A percentile compares a stretch with the other conserved stretches of the same genome.
These are phyloP conservation scores for Pleurotus djamor DNA, from an alignment of 768 basidiomycete genomes.

Conservation along the genomic window DNA sequence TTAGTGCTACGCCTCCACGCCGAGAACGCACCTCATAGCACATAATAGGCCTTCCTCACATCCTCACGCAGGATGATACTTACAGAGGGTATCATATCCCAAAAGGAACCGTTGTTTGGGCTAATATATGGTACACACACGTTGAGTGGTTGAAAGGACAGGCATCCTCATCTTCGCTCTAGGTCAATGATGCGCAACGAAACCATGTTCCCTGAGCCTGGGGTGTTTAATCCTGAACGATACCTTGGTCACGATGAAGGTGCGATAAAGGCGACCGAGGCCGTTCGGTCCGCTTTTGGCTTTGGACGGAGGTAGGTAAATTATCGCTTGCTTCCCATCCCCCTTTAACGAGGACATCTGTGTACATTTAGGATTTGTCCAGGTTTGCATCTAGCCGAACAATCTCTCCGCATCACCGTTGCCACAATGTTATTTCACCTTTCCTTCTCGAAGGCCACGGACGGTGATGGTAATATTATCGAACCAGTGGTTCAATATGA, in stretches of 20 bases:
- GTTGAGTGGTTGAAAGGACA: too few species aligned
- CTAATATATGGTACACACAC: slow-evolving; percentile 14
- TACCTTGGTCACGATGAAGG: slow-evolving; percentile 10
- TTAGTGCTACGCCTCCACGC: too few species aligned
- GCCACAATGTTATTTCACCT: slow-evolving; percentile 9
- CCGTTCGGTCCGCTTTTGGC: slow-evolving; percentile 15
- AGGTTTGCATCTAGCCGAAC: slow-evolving; percentile 12
- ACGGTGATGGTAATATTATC: neutral
- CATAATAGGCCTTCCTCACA: neutral
- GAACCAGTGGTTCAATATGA: slow-evolving; percentile 1
- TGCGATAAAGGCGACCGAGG: slow-evolving; percentile 6
- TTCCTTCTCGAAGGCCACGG: neutral
- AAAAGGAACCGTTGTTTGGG: slow-evolving; percentile 14
- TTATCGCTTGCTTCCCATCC: neutral
- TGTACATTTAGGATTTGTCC: slow-evolving; percentile 11
- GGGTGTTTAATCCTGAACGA: slow-evolving; percentile 24
- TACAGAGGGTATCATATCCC: slow-evolving; percentile 17
- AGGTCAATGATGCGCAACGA: slow-evolving; percentile 23
- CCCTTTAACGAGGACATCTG: too few species aligned
- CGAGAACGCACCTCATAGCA: neutral
- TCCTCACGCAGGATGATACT: neutral
- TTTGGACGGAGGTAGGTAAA: slow-evolving; percentile 16
- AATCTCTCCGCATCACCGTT: slow-evolving; percentile 11
- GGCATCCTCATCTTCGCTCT: neutral
- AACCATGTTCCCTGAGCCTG: slow-evolving; percentile 20